Evolutionary conservation across 257 asterid genomes (phyloP).

Genomic region (Cruciata laevipes): DNA sequence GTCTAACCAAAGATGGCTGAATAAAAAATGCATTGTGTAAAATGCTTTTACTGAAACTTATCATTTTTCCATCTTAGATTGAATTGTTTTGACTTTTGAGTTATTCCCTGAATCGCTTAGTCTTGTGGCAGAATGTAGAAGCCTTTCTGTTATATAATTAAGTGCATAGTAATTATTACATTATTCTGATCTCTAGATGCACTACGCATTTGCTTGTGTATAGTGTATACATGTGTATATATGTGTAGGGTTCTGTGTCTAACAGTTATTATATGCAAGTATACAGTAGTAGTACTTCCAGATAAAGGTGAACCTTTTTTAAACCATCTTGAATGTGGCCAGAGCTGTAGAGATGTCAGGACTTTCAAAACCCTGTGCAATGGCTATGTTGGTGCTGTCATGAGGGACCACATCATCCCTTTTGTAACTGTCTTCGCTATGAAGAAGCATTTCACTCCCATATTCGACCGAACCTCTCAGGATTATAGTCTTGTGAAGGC

Average conservation of each 20-base stretch:
- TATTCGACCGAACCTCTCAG: slow-evolving; percentile 39
- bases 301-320: slow-evolving; percentile 10
- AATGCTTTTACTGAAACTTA: background rate
- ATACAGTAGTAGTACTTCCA: background rate
- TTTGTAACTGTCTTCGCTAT: slow-evolving; percentile 30
- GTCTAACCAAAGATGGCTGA: background rate
- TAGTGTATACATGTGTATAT: background rate
- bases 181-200: slow-evolving; percentile 7
- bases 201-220: slow-evolving; percentile 9
- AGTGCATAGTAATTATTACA: slow-evolving; percentile 1
- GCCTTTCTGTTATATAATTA: background rate
- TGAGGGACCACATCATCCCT: slow-evolving; percentile 28
- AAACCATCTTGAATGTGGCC: slow-evolving; percentile 30
- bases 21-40: background rate
- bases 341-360: slow-evolving; percentile 41
- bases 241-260: background rate
- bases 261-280: slow-evolving; percentile 7
- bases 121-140: background rate
- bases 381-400: slow-evolving; percentile 29
- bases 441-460: slow-evolving; percentile 37
- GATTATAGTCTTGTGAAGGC: slow-evolving; percentile 56
- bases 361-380: slow-evolving; percentile 42
- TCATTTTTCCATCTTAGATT: background rate
- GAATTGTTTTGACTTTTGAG: background rate
- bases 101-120: background rate